Percentiles rank a stretch among this genome's conserved stretches.
These are phyloP conservation scores for Talinum fruticosum DNA, from an alignment of 148 eudicot species.

Conservation along the genomic window DNA sequence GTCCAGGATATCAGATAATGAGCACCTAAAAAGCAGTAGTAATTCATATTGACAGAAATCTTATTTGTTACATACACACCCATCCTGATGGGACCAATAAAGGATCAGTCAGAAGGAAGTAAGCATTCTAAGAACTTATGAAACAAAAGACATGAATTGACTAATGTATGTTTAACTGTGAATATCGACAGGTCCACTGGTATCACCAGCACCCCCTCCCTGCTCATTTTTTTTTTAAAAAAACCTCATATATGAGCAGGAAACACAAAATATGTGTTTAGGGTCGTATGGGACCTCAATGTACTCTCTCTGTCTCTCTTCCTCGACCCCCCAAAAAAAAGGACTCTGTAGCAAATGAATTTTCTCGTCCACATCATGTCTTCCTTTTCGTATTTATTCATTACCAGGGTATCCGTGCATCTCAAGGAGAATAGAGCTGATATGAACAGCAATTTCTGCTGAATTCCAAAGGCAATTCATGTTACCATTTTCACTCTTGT, in stretches of 20 bases:
- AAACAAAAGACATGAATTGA: too few relatives aligned
- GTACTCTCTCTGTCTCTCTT: not conserved
- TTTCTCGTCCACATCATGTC: not conserved
- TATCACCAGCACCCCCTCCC: too few relatives aligned
- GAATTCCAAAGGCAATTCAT: not conserved
- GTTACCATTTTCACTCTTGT: not conserved
- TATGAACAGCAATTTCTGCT: not conserved
- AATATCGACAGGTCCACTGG: too few relatives aligned
- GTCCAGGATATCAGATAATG: conserved; percentile 22
- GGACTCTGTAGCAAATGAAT: not conserved
- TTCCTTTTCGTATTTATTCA: not conserved
- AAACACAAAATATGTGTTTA: not conserved
- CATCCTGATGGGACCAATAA: not conserved
- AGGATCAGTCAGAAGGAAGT: too few relatives aligned
- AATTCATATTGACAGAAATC: not conserved
- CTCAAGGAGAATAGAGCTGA: not conserved
- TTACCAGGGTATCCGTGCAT: not conserved
- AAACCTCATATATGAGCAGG: too few relatives aligned
- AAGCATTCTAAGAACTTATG: too few relatives aligned
- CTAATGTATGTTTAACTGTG: too few relatives aligned
- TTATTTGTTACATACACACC: not conserved
- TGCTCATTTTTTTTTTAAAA: too few relatives aligned
- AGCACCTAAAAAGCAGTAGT: not conserved
- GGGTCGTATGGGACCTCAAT: not conserved
- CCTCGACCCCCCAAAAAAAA: too few relatives aligned